Base-by-base conservation (phyloP, 805 yeast genomes). In the Groenewaldozyma salmanticensis region DNA sequence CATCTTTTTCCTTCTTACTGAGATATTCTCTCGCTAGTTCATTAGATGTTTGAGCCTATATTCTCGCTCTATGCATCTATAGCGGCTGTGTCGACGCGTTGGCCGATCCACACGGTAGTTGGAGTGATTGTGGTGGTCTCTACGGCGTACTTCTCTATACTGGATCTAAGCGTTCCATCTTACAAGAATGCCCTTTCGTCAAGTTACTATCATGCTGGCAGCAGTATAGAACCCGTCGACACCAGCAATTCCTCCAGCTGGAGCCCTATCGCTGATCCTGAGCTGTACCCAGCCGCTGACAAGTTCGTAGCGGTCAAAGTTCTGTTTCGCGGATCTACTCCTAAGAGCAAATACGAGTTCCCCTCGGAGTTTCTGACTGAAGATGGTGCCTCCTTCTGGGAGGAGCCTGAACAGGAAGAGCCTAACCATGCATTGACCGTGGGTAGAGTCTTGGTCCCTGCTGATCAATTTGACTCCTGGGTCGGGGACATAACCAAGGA, bases 71-170 rank as follows among this genome's bases (percentile, higher is more conserved):
- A 32, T 40, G 84, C 74, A 40, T 79, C 83, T 53, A 92, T 43
- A 11, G 39, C 75, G 9, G 64, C 59, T 43, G 58, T 71, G 18
- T 75, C 90, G 40, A 92, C 95, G 11, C 73, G 74, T 45, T 73
- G 79, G 55, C 98, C 98, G 15, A 84, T 90, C 50, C 97, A 88
- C 61, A 73, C 86, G 41, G 77, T 88, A 40, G 75, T 86, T 36
- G 54, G 75, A 42, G 73, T 86, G 4, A 71, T 90, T 11, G 62
- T 87, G 37, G 58, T 85, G 32, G 92, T 94, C 2, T 80, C 95
- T 2, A 64, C 83, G 40, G 81, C 90, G 5, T 90, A 88, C 58
- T 68, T 88, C 44, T 72, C 88, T 3, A 72, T 59, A 47, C 62
- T 75, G 44, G 66, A 64, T 50, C 52, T 61, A 36, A 58, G 64